Evolutionary conservation across 179 eudicot genomes (phyloP).

Genomic region (Monotropa hypopitys): DNA sequence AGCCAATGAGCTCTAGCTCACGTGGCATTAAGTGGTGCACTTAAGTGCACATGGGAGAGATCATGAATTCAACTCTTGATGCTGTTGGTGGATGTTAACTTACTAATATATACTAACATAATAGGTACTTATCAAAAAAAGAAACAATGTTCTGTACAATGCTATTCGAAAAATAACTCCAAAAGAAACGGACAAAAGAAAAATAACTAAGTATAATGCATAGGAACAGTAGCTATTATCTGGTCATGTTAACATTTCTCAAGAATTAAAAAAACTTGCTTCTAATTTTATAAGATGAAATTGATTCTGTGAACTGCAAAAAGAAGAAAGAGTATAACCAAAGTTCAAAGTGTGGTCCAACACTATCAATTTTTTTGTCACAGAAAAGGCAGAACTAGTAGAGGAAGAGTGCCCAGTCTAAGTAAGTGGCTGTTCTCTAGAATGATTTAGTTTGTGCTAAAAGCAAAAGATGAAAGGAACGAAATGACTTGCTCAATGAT

Average conservation of each 20-base stretch:
- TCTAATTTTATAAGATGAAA: neutral
- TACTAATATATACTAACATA: no score
- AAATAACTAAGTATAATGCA: neutral
- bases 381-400: neutral
- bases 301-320: neutral
- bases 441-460: neutral
- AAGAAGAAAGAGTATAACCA: neutral
- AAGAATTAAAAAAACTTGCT: neutral
- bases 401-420: neutral
- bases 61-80: no score
- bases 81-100: no score
- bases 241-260: no score
- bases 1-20: no score
- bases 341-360: neutral
- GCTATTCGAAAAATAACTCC: neutral
- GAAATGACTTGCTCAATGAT: neutral
- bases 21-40: no score
- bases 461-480: conserved; percentile 1
- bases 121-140: no score
- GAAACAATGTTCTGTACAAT: neutral
- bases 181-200: neutral
- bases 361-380: neutral
- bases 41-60: no score
- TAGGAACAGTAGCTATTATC: neutral
- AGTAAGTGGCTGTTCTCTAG: neutral